Evolutionary conservation across 2,329 filamentous ascomycete genomes (phyloP).

Genomic region (Coniella vitis): DNA sequence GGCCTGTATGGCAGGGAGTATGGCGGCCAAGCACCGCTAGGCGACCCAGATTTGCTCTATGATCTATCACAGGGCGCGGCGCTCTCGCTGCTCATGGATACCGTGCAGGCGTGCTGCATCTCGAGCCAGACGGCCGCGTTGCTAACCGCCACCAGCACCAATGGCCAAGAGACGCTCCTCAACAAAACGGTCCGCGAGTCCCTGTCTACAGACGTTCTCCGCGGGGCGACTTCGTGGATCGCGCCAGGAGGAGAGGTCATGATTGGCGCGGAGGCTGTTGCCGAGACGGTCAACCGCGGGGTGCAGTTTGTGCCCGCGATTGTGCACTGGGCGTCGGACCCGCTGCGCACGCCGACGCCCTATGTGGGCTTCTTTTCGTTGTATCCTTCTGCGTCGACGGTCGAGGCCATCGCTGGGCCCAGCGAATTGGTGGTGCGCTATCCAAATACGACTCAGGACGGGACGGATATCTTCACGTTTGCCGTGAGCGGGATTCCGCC

Average conservation of each 20-base stretch:
- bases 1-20: conserved; percentile 33
- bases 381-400: conserved; percentile 36
- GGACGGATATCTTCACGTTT: conserved; percentile 33
- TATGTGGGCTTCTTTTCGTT: conserved; percentile 33
- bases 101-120: conserved; percentile 23
- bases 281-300: conserved; percentile 30
- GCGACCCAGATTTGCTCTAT: conserved; percentile 33
- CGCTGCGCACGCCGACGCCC: conserved; percentile 30
- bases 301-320: conserved; percentile 38
- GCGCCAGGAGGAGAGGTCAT: conserved; percentile 30
- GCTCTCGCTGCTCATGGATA: conserved; percentile 31
- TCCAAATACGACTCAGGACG: conserved; percentile 32
- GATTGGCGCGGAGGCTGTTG: conserved; percentile 33
- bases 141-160: conserved; percentile 26
- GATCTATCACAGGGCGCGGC: conserved; percentile 34
- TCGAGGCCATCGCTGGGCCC: conserved; percentile 31
- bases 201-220: conserved; percentile 23
- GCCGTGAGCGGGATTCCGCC: conserved; percentile 32
- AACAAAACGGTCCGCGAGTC: conserved; percentile 30
- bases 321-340: conserved; percentile 38
- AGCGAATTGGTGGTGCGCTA: conserved; percentile 29
- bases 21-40: conserved; percentile 30
- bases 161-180: conserved; percentile 29
- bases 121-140: conserved; percentile 22
- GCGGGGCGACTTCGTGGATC: conserved; percentile 34